phyloP scores from a whole-genome alignment of 2,329 filamentous ascomycete genomes.

The Exophiala spinifera region DNA sequence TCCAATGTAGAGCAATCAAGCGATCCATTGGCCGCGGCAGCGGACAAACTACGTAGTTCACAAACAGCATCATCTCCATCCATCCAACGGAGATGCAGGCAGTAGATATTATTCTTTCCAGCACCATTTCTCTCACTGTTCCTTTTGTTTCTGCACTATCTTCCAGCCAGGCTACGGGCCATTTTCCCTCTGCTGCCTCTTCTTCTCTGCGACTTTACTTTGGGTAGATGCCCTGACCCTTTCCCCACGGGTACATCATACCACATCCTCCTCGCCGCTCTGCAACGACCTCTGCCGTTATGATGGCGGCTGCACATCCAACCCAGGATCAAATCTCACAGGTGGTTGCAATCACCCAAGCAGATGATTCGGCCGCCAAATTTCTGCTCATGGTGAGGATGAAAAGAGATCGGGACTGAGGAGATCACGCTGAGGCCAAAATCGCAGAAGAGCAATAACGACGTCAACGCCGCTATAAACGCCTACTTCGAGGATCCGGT shows the following conservation, averaged over 20 bases:
- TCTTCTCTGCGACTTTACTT: no score
- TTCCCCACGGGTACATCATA: no score
- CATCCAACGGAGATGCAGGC: not conserved
- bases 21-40: not conserved
- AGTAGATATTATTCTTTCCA: not conserved
- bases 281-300: not conserved
- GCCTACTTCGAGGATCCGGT: constrained; percentile 47
- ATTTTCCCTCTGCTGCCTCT: no score
- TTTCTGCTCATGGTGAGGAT: constrained; percentile 18
- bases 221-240: no score
- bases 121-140: not conserved
- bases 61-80: not conserved
- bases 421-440: constrained; percentile 1
- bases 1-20: not conserved
- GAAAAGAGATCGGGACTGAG: not conserved
- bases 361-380: constrained; percentile 16
- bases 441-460: constrained; percentile 43
- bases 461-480: constrained; percentile 46
- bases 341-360: constrained; percentile 14
- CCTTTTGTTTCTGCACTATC: not conserved
- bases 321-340: constrained; percentile 17
- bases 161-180: not conserved
- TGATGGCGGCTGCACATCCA: constrained; percentile 18
- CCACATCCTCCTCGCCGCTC: not conserved
- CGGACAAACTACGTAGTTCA: not conserved